phyloP scores from a whole-genome alignment of 2,329 filamentous ascomycete species.

The Cercospora zeae-maydis region DNA sequence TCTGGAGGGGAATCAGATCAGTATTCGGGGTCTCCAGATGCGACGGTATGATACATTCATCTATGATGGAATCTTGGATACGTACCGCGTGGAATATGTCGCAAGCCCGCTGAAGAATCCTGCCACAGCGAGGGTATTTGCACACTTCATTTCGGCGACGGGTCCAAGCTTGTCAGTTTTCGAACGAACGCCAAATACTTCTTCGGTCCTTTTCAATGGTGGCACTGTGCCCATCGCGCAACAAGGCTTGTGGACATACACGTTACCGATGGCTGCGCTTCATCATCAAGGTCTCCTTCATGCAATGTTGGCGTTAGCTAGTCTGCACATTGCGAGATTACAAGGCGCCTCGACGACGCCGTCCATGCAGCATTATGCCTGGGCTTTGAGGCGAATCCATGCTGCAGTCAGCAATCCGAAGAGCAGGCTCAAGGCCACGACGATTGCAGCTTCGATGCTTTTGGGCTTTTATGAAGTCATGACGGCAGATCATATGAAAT shows the following conservation, averaged over 20 bases:
- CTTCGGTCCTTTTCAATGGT: constrained; percentile 62
- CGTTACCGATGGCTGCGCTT: constrained; percentile 77
- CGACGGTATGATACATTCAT: constrained; percentile 47
- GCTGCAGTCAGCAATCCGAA: constrained; percentile 67
- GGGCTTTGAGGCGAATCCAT: constrained; percentile 73
- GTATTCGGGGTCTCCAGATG: constrained; percentile 27
- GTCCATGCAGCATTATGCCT: constrained; percentile 87
- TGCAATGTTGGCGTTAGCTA: constrained; percentile 81
- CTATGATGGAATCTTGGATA: constrained; percentile 45
- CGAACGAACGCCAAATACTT: constrained; percentile 74
- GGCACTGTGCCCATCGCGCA: constrained; percentile 60
- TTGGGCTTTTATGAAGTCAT: constrained; percentile 92
- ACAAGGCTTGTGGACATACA: constrained; percentile 65
- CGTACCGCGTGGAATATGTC: constrained; percentile 46
- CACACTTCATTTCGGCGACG: constrained; percentile 87
- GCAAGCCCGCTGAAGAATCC: constrained; percentile 70
- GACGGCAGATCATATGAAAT: constrained; percentile 90
- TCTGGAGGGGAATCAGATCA: constrained; percentile 32
- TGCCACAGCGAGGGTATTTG: constrained; percentile 77
- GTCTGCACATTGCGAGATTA: constrained; percentile 81
- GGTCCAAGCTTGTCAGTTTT: constrained; percentile 83
- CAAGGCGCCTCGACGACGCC: constrained; percentile 71
- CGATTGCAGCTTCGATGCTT: constrained; percentile 80
- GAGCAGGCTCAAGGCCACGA: constrained; percentile 70
- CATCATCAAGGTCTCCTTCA: constrained; percentile 84